phyloP scores from a whole-genome alignment of 1,284 basidiomycete species.

The Leccinum fallax region DNA sequence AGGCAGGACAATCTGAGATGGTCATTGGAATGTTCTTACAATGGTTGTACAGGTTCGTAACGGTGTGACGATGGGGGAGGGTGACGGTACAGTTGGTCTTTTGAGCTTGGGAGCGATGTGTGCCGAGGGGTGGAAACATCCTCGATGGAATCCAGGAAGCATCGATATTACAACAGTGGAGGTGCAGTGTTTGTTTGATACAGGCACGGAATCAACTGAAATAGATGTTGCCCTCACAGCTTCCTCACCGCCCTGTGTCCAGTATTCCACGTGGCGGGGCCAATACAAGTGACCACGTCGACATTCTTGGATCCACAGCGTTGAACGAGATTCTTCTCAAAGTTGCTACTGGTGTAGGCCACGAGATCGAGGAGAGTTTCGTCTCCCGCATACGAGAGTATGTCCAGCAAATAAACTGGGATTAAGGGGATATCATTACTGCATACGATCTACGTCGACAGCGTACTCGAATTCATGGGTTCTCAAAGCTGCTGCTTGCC shows the following conservation, averaged over 20 bases:
- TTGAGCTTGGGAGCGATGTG: conserved; percentile 95
- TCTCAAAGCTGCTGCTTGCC: neutral
- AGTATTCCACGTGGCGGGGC: conserved; percentile 87
- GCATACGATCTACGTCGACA: conserved; percentile 3
- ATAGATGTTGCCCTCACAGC: conserved; percentile 44
- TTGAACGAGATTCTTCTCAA: conserved; percentile 93
- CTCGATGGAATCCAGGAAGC: conserved; percentile 92
- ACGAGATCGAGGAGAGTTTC: conserved; percentile 72
- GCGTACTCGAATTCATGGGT: conserved; percentile 11
- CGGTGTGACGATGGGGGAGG: conserved; percentile 90
- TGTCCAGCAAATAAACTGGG: conserved; percentile 77
- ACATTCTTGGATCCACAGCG: conserved; percentile 87
- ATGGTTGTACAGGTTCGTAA: conserved; percentile 57
- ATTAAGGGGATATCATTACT: conserved; percentile 39
- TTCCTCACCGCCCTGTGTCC: conserved; percentile 81
- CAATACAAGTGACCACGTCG: conserved; percentile 90
- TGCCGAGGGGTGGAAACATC: conserved; percentile 90
- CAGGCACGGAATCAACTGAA: conserved; percentile 10
- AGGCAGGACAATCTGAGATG: conserved; percentile 40
- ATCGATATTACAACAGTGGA: conserved; percentile 88
- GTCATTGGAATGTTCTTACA: neutral
- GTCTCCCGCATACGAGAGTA: conserved; percentile 85
- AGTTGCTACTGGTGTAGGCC: conserved; percentile 76
- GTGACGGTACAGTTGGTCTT: conserved; percentile 94
- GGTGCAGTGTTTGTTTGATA: conserved; percentile 41